phyloP scores from a whole-genome alignment of 768 basidiomycete species.

The Trametes coccinea region DNA sequence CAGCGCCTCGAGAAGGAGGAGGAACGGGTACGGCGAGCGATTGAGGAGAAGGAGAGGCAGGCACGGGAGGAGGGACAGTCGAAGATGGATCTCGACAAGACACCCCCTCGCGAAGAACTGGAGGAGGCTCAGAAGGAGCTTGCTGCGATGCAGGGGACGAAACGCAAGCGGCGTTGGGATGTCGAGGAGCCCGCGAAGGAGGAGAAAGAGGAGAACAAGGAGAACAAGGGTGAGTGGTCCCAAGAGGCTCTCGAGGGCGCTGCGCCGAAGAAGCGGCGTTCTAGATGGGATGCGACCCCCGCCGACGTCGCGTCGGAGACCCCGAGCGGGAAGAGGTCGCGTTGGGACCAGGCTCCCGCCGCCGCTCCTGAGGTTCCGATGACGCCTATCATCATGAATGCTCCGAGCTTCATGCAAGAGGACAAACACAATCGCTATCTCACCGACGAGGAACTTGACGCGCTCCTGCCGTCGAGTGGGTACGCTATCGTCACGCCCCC shows the following conservation, averaged over 20 bases:
- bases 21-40: slow-evolving; percentile 73
- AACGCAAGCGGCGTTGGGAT: slow-evolving; percentile 85
- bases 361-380: slow-evolving; percentile 62
- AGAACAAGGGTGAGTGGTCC: slow-evolving; percentile 68
- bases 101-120: slow-evolving; percentile 81
- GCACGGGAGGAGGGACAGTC: slow-evolving; percentile 68
- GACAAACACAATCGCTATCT: slow-evolving; percentile 97
- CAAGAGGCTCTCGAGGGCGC: slow-evolving; percentile 73
- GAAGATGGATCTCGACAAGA: slow-evolving; percentile 90
- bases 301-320: slow-evolving; percentile 67
- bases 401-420: slow-evolving; percentile 79
- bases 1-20: slow-evolving; percentile 94
- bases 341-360: slow-evolving; percentile 95
- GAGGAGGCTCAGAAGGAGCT: slow-evolving; percentile 72
- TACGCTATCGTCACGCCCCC: slow-evolving; percentile 94
- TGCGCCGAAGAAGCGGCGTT: slow-evolving; percentile 88
- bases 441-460: slow-evolving; percentile 93
- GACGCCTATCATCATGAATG: slow-evolving; percentile 85
- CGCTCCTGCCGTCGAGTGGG: slow-evolving; percentile 80
- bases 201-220: slow-evolving; percentile 67
- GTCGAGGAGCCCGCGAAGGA: slow-evolving; percentile 45
- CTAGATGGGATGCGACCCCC: slow-evolving; percentile 95
- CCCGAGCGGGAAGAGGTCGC: slow-evolving; percentile 72
- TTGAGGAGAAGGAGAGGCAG: slow-evolving; percentile 85
- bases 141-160: slow-evolving; percentile 54